Evolutionary conservation across 768 basidiomycete species (phyloP).

Genomic region (Paxillus rubicundulus): DNA sequence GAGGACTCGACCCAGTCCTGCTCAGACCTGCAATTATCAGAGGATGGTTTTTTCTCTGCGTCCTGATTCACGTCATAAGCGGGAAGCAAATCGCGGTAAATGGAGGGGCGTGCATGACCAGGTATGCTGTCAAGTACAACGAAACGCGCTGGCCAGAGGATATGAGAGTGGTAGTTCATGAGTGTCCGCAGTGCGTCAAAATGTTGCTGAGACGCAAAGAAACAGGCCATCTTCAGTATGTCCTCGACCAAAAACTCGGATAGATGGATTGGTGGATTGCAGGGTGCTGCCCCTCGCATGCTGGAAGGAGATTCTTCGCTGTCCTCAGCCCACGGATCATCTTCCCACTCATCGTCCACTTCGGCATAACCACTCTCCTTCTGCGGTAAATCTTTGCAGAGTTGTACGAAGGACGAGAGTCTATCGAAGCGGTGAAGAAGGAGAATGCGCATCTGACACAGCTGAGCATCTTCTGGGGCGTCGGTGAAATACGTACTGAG

Average conservation of each 20-base stretch:
- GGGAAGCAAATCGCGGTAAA: slow-evolving; percentile 64
- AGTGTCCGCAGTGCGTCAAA: slow-evolving; percentile 60
- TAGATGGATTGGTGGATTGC: slow-evolving; percentile 50
- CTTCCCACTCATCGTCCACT: slow-evolving; percentile 46
- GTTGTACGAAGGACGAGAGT: slow-evolving; percentile 68
- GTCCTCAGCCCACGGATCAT: slow-evolving; percentile 67
- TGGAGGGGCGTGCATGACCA: slow-evolving; percentile 62
- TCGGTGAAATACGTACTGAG: slow-evolving; percentile 55
- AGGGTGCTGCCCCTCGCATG: slow-evolving; percentile 21
- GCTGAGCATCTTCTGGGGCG: slow-evolving; percentile 57
- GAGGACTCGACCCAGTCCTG: slow-evolving; percentile 58
- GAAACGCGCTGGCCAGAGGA: slow-evolving; percentile 70
- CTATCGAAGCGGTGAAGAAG: slow-evolving; percentile 68
- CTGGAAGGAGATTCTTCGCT: slow-evolving; percentile 26
- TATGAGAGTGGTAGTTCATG: slow-evolving; percentile 49
- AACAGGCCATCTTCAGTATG: slow-evolving; percentile 55
- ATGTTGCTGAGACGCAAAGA: slow-evolving; percentile 62
- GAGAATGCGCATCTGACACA: slow-evolving; percentile 63
- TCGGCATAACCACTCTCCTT: slow-evolving; percentile 27
- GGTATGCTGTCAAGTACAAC: slow-evolving; percentile 72
- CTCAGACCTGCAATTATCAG: slow-evolving; percentile 48
- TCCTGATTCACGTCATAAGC: slow-evolving; percentile 48
- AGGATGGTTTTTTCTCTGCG: slow-evolving; percentile 36
- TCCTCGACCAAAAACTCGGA: slow-evolving; percentile 61
- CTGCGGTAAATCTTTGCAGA: slow-evolving; percentile 44